Percentiles rank a stretch among this genome's conserved stretches.
Evolutionary conservation across 768 basidiomycete genomes (phyloP).

Genomic region (Leccinum variicolor): DNA sequence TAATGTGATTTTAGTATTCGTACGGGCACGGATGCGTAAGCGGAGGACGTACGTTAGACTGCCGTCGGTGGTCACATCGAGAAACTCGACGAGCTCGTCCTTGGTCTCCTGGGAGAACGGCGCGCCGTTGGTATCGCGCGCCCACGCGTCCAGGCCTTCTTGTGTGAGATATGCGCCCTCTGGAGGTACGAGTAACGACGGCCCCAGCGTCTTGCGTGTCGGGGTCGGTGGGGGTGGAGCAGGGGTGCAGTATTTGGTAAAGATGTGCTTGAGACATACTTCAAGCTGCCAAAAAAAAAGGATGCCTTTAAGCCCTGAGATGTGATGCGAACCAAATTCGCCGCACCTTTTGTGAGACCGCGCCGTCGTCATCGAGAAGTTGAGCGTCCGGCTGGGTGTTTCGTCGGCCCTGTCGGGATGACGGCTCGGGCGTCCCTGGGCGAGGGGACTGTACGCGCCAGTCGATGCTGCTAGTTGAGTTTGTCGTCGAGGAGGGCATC

Average conservation of each 20-base stretch:
- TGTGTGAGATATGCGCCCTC: constrained; percentile 55
- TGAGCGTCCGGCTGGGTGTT: constrained; percentile 48
- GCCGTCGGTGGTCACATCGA: constrained; percentile 72
- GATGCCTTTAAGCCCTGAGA: not conserved
- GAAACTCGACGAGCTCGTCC: constrained; percentile 70
- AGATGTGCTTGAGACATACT: constrained; percentile 69
- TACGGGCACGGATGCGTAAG: not conserved
- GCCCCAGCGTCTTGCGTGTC: constrained; percentile 17
- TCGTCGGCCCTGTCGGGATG: constrained; percentile 55
- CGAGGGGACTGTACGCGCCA: constrained; percentile 44
- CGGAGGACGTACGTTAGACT: constrained; percentile 59
- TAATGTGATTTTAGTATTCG: not conserved
- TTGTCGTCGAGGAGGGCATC: constrained; percentile 6
- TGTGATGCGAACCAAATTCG: not conserved
- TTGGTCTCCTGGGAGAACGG: constrained; percentile 77
- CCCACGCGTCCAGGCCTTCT: constrained; percentile 71
- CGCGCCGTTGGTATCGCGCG: constrained; percentile 76
- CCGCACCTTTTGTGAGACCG: constrained; percentile 59
- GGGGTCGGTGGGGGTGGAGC: constrained; percentile 17
- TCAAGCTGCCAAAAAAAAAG: constrained; percentile 48
- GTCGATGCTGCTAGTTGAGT: constrained; percentile 3
- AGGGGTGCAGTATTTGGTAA: constrained; percentile 73
- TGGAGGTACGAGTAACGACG: constrained; percentile 42
- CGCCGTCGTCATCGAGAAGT: constrained; percentile 70
- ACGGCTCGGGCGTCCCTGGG: constrained; percentile 61